These are phyloP conservation scores for Aphanoascus verrucosus DNA, from an alignment of 2,329 filamentous ascomycete genomes.

Conservation along the genomic window DNA sequence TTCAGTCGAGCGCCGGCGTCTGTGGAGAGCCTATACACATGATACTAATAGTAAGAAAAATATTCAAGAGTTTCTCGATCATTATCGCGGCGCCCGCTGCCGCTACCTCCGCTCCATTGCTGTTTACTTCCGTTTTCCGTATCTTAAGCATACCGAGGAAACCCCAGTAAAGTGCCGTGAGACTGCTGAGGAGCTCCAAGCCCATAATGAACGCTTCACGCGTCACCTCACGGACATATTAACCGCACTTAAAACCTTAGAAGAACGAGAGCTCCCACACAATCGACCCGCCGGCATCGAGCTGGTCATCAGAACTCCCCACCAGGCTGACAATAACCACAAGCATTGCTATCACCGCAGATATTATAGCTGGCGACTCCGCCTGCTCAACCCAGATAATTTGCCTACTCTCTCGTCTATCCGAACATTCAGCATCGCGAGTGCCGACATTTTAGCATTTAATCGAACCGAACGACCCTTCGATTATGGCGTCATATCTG, in stretches of 20 bases:
- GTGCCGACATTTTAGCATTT: background rate
- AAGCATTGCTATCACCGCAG: constrained; percentile 4
- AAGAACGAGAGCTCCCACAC: constrained; percentile 5
- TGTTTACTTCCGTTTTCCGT: background rate
- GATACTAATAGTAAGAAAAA: background rate
- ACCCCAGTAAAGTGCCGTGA: constrained; percentile 4
- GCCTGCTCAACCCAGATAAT: constrained; percentile 5
- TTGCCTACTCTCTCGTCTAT: constrained; percentile 8
- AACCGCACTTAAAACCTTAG: constrained; percentile 6
- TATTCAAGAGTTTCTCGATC: background rate
- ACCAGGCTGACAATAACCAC: background rate
- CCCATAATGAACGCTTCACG: constrained; percentile 8
- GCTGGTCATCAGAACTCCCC: constrained; percentile 1
- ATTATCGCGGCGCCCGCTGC: constrained; percentile 4
- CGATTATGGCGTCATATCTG: constrained; percentile 6
- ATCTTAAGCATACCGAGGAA: background rate
- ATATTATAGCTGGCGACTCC: constrained; percentile 6
- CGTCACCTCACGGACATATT: constrained; percentile 5
- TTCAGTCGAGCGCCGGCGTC: background rate
- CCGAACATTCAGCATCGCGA: background rate
- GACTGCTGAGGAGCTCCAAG: constrained; percentile 4
- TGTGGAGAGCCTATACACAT: background rate
- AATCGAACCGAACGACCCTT: background rate
- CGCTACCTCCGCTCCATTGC: background rate
- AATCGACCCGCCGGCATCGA: constrained; percentile 5